Evolutionary conservation across 2,329 filamentous ascomycete species (phyloP).

Genomic region (Emmonsiellopsis sp.): DNA sequence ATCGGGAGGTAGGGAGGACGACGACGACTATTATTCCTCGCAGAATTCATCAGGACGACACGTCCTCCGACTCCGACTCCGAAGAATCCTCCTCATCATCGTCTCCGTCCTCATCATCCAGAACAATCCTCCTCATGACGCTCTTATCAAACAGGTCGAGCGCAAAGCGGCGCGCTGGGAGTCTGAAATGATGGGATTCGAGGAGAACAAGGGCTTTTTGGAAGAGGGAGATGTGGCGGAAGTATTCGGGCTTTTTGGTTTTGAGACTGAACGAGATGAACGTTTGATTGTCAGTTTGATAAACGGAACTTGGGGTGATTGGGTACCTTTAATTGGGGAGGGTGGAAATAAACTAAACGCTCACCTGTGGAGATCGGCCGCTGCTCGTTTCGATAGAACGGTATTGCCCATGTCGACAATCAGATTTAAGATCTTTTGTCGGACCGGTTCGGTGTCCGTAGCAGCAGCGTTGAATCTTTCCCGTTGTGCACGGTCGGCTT

Average conservation of each 20-base stretch:
- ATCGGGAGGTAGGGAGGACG: too few relatives aligned
- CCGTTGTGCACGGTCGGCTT: constrained; percentile 31
- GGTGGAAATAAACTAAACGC: constrained; percentile 13
- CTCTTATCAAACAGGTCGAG: constrained; percentile 90
- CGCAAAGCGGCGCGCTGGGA: constrained; percentile 79
- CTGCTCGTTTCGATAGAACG: constrained; percentile 79
- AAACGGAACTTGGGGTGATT: background rate
- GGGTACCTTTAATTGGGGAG: background rate
- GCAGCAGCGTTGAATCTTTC: constrained; percentile 49
- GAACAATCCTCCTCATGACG: constrained; percentile 74
- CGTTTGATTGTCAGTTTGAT: constrained; percentile 9
- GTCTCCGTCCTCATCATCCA: constrained; percentile 38
- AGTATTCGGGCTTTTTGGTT: constrained; percentile 62
- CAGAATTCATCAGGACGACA: too few relatives aligned
- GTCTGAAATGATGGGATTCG: constrained; percentile 79
- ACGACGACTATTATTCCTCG: too few relatives aligned
- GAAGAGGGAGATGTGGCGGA: constrained; percentile 69
- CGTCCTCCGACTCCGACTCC: background rate
- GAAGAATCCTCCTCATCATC: background rate
- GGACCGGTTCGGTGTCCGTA: constrained; percentile 51
- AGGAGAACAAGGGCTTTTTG: constrained; percentile 74
- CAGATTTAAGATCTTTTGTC: constrained; percentile 69
- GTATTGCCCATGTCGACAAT: constrained; percentile 87
- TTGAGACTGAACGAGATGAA: constrained; percentile 54
- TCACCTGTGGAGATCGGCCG: constrained; percentile 62